Percentiles rank a stretch among this genome's conserved stretches.
phyloP scores from a whole-genome alignment of 1,139 yeast genomes.

The Taiozyma onychis region DNA sequence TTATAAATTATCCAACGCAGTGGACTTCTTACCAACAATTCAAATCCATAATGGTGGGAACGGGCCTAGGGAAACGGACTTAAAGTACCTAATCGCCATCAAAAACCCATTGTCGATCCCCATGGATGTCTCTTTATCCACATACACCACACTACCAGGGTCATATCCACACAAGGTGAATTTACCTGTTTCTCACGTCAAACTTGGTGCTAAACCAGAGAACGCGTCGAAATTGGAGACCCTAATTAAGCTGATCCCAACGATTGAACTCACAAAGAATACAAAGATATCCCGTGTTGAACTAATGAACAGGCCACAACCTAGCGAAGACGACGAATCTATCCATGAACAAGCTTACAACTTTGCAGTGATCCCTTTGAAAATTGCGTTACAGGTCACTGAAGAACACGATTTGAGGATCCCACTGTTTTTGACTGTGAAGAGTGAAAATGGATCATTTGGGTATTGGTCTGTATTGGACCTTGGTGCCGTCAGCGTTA shows the following conservation, averaged over 20 bases:
- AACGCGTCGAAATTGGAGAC: constrained; percentile 17
- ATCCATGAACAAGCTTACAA: constrained; percentile 16
- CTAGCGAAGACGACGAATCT: constrained; percentile 7
- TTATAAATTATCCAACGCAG: constrained; percentile 23
- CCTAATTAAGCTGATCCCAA: constrained; percentile 22
- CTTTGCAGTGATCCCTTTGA: constrained; percentile 18
- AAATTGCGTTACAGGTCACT: not conserved
- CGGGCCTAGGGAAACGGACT: not conserved
- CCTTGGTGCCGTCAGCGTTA: not conserved
- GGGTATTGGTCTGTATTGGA: not conserved
- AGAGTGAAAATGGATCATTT: not conserved
- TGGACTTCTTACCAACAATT: constrained; percentile 25
- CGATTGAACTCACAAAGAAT: constrained; percentile 17
- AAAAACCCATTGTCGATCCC: constrained; percentile 15
- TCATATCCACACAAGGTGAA: constrained; percentile 6
- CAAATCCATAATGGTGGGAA: constrained; percentile 8
- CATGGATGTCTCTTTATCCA: constrained; percentile 15
- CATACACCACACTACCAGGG: constrained; percentile 7
- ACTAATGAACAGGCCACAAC: constrained; percentile 18
- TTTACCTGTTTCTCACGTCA: constrained; percentile 24
- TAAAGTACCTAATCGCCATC: constrained; percentile 14
- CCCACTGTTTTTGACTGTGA: not conserved
- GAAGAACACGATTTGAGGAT: not conserved
- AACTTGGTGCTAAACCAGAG: constrained; percentile 19
- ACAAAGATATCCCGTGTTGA: constrained; percentile 26